Evolutionary conservation across 129 eudicot genomes (phyloP).

Genomic region (Solidago caesia): DNA sequence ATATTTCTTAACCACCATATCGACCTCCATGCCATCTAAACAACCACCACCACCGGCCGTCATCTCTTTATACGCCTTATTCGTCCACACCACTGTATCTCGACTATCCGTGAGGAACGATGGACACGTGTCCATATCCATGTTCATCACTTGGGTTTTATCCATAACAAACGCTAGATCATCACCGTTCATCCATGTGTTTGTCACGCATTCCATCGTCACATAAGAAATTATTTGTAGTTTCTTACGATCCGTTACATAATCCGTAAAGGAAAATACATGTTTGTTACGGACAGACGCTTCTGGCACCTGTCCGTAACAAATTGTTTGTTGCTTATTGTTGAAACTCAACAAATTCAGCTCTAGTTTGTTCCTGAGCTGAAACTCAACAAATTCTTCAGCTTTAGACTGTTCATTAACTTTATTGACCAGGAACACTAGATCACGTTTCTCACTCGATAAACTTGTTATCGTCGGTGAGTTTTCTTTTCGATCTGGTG

Average conservation of each 20-base stretch:
- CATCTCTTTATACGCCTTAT: conserved; percentile 59
- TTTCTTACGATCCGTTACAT: neutral
- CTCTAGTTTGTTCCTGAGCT: neutral
- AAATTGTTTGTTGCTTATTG: neutral
- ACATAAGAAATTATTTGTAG: conserved; percentile 29
- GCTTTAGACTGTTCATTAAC: conserved; percentile 11
- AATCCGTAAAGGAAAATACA: conserved; percentile 13
- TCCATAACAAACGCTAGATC: conserved; percentile 35
- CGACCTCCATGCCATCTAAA: conserved; percentile 27
- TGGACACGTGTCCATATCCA: conserved; percentile 83
- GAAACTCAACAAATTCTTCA: conserved; percentile 42
- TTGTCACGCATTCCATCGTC: conserved; percentile 71
- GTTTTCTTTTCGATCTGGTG: conserved; percentile 58
- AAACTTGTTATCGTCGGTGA: conserved; percentile 14
- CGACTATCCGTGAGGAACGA: conserved; percentile 55
- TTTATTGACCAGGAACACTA: neutral
- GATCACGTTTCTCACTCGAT: conserved; percentile 1
- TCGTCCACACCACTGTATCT: conserved; percentile 64
- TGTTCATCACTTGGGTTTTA: conserved; percentile 43
- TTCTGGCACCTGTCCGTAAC: conserved; percentile 20
- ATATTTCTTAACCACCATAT: conserved; percentile 37
- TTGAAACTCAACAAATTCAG: conserved; percentile 49
- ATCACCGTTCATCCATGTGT: conserved; percentile 46
- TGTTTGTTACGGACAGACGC: neutral
- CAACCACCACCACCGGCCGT: conserved; percentile 26